Conservation (phyloP, 2,329 filamentous ascomycete genomes). For the Nigrospora oryzae region DNA sequence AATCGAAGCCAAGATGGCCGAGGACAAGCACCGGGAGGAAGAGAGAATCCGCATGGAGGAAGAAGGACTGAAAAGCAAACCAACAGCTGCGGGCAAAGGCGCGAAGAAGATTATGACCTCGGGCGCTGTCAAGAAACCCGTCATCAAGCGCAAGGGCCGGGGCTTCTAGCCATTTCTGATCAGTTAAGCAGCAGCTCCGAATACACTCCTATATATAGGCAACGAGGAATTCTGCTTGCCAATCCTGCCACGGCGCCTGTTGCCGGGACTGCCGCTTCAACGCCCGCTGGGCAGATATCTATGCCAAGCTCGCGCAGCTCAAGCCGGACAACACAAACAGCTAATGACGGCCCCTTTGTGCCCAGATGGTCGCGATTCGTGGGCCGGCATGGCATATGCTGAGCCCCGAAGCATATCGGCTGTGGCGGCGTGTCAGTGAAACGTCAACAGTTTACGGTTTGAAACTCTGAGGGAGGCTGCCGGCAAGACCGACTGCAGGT, state of each 20-base stretch:
- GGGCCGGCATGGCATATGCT: too few species aligned
- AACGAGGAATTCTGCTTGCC: neutral
- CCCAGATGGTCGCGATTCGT: too few species aligned
- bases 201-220: neutral
- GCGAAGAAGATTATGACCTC: slow-evolving; percentile 52
- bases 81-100: slow-evolving; percentile 15
- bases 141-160: slow-evolving; percentile 46
- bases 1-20: slow-evolving; percentile 85
- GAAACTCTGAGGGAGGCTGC: too few species aligned
- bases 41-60: slow-evolving; percentile 35
- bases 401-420: too few species aligned
- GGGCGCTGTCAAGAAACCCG: slow-evolving; percentile 53
- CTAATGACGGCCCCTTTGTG: too few species aligned
- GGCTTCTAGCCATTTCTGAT: slow-evolving; percentile 30
- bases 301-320: neutral
- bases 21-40: slow-evolving; percentile 61
- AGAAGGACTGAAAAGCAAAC: slow-evolving; percentile 6
- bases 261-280: neutral
- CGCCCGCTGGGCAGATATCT: neutral
- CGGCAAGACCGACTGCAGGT: too few species aligned
- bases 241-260: neutral
- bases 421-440: too few species aligned
- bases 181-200: neutral
- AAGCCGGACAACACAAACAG: neutral
- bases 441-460: too few species aligned